Conservation (phyloP, 371 early-diverging fungal genomes). For the Apophysomyces elegans region DNA sequence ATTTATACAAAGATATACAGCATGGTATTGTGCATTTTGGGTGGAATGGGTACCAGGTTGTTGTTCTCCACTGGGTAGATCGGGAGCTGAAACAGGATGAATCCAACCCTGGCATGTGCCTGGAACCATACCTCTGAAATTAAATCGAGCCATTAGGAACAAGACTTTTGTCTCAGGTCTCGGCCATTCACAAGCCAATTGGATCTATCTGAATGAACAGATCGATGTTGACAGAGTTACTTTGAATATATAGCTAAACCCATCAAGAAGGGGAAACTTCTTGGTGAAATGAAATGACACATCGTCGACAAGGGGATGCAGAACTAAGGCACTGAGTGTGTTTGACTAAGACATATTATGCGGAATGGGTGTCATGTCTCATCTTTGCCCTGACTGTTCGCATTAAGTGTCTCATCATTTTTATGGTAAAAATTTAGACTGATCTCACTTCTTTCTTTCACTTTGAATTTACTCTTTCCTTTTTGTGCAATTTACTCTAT, state of each 20-base stretch:
- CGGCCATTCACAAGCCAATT: neutral
- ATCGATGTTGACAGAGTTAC: no score
- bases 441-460: neutral
- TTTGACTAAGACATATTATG: conserved; percentile 8
- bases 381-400: conserved; percentile 7
- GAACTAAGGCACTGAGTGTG: neutral
- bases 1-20: no score
- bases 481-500: conserved; percentile 6
- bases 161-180: conserved; percentile 6
- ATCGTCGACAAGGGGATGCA: neutral
- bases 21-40: no score
- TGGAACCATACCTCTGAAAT: conserved; percentile 10
- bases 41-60: no score
- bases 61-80: no score
- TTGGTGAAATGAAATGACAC: neutral
- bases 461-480: conserved; percentile 7
- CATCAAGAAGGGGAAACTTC: neutral
- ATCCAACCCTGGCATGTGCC: conserved; percentile 11
- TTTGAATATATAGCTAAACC: neutral
- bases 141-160: conserved; percentile 6
- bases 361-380: conserved; percentile 12
- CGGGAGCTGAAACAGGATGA: conserved; percentile 4
- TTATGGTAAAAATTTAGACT: neutral
- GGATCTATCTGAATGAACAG: neutral
- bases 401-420: conserved; percentile 4